Evolutionary conservation across 495 filamentous ascomycete species (phyloP).

Genomic region (Penicillium cataractarum): DNA sequence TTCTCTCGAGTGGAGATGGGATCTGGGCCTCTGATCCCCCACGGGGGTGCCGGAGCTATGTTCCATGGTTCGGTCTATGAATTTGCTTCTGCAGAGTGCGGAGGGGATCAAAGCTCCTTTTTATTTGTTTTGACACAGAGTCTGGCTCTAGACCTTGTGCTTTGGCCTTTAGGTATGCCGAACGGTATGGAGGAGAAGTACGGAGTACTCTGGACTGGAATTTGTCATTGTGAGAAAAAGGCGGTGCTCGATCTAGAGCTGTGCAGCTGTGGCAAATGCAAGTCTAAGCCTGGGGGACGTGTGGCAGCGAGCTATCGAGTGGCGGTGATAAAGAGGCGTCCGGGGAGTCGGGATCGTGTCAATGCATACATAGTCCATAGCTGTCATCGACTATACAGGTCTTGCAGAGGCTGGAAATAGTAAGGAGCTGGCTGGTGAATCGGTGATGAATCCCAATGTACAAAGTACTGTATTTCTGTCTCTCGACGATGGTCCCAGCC

Average conservation of each 20-base stretch:
- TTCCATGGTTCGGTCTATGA: constrained; percentile 7
- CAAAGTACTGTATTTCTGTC: background rate
- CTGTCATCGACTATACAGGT: too few relatives aligned
- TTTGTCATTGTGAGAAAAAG: background rate
- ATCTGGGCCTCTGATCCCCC: constrained; percentile 15
- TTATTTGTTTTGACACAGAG: background rate
- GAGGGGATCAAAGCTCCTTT: background rate
- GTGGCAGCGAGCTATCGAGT: constrained; percentile 14
- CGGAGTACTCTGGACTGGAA: background rate
- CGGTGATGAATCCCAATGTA: background rate
- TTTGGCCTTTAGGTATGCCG: background rate
- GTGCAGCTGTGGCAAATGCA: constrained; percentile 15
- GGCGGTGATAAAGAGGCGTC: background rate
- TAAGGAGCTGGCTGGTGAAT: background rate
- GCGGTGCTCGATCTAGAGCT: constrained; percentile 1
- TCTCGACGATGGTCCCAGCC: background rate
- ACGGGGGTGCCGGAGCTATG: constrained; percentile 14
- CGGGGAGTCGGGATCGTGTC: constrained; percentile 3
- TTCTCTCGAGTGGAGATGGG: constrained; percentile 7
- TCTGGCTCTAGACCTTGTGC: background rate
- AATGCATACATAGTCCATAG: background rate
- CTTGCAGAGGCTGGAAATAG: constrained; percentile 3
- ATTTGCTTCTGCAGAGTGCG: constrained; percentile 1
- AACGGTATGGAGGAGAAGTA: background rate
- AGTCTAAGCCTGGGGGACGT: background rate